Conservation (phyloP, 2,329 filamentous ascomycete genomes). For the Exophiala sideris region DNA sequence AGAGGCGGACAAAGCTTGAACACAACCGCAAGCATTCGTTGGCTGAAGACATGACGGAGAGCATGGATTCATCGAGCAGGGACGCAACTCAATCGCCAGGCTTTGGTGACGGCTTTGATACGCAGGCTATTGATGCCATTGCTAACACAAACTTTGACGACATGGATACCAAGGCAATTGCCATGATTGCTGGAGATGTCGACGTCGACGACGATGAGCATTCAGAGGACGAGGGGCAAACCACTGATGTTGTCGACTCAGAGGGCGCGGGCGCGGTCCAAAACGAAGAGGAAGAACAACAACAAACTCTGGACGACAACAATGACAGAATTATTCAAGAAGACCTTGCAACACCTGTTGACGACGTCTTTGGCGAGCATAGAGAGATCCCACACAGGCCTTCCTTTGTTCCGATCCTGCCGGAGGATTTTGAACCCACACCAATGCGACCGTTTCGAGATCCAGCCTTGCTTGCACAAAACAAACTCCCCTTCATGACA, state of each 20-base stretch:
- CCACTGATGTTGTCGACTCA: neutral
- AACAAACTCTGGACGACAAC: slow-evolving; percentile 21
- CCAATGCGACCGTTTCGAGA: slow-evolving; percentile 78
- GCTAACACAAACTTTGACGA: slow-evolving; percentile 27
- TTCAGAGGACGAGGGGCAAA: slow-evolving; percentile 32
- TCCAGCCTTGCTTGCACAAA: slow-evolving; percentile 75
- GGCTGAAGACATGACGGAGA: slow-evolving; percentile 22
- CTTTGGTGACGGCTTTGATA: slow-evolving; percentile 24
- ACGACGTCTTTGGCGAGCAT: slow-evolving; percentile 26
- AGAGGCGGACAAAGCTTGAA: slow-evolving; percentile 21
- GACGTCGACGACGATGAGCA: slow-evolving; percentile 26
- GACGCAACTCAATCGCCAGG: slow-evolving; percentile 30
- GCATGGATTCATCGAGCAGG: slow-evolving; percentile 30
- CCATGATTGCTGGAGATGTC: slow-evolving; percentile 25
- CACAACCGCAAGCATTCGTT: slow-evolving; percentile 12
- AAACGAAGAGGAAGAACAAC: slow-evolving; percentile 18
- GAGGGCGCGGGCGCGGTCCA: neutral
- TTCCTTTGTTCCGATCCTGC: slow-evolving; percentile 73
- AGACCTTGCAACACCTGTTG: slow-evolving; percentile 30
- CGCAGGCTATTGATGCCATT: slow-evolving; percentile 28
- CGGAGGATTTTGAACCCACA: slow-evolving; percentile 75
- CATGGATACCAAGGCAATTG: slow-evolving; percentile 29
- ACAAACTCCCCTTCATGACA: slow-evolving; percentile 95
- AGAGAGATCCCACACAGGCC: slow-evolving; percentile 49
- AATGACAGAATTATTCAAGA: slow-evolving; percentile 22